These are phyloP conservation scores for Candolleomyces aberdarensis DNA, from an alignment of 768 basidiomycete genomes.

Conservation along the genomic window DNA sequence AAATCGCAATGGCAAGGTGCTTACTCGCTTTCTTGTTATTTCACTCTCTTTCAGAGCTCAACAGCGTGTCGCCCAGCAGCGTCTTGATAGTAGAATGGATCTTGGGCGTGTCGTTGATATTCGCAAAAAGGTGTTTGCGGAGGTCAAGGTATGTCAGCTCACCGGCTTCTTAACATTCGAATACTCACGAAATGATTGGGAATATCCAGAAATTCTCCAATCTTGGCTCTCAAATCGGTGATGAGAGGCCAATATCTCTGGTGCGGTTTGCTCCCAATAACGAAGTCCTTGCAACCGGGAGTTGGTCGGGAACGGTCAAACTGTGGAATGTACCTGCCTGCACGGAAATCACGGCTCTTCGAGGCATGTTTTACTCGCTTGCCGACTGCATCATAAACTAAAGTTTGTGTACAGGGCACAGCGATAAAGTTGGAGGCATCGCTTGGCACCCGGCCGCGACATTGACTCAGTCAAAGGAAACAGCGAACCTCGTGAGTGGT, in stretches of 20 bases:
- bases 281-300: constrained; percentile 83
- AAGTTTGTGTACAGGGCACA: constrained; percentile 57
- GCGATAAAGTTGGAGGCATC: constrained; percentile 89
- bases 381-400: constrained; percentile 7
- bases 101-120: constrained; percentile 88
- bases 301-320: constrained; percentile 95
- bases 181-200: not conserved
- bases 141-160: constrained; percentile 68
- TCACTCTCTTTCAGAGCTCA: constrained; percentile 77
- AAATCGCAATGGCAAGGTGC: constrained; percentile 65
- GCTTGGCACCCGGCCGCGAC: constrained; percentile 98
- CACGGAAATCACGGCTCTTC: constrained; percentile 68
- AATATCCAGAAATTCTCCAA: constrained; percentile 73
- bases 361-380: constrained; percentile 47
- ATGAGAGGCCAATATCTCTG: constrained; percentile 90
- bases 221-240: constrained; percentile 96
- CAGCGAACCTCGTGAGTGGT: constrained; percentile 86
- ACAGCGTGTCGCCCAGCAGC: constrained; percentile 90
- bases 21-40: constrained; percentile 50
- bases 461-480: constrained; percentile 54
- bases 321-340: constrained; percentile 95
- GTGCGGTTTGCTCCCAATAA: constrained; percentile 95
- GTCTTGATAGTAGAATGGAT: constrained; percentile 83
- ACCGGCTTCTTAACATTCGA: not conserved
- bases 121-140: constrained; percentile 83